Percentiles rank a stretch among this genome's conserved stretches.
These are phyloP conservation scores for Tilletia walkeri DNA, from an alignment of 1,284 basidiomycete genomes.

Conservation along the genomic window DNA sequence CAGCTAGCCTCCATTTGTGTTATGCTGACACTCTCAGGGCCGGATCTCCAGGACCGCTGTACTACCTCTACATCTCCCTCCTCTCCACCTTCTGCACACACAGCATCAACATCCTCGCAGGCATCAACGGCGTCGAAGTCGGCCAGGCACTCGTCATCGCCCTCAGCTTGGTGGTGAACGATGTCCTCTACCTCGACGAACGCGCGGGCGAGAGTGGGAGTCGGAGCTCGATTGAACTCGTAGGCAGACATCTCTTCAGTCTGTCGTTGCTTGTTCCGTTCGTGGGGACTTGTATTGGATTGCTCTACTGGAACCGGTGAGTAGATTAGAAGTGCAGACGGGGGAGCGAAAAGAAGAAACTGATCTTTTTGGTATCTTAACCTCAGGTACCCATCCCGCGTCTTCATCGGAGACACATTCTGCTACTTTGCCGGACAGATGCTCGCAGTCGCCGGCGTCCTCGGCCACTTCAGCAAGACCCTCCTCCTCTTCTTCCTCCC, in stretches of 20 bases:
- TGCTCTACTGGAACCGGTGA: constrained; percentile 58
- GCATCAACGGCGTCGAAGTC: constrained; percentile 89
- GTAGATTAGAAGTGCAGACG: background rate
- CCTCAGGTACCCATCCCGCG: constrained; percentile 84
- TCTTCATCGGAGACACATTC: constrained; percentile 93
- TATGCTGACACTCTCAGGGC: background rate
- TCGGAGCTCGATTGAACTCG: constrained; percentile 63
- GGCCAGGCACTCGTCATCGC: constrained; percentile 91
- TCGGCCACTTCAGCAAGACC: constrained; percentile 93
- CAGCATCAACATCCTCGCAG: constrained; percentile 97
- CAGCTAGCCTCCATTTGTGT: background rate
- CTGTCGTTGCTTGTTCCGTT: constrained; percentile 95
- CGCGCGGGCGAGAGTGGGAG: constrained; percentile 36
- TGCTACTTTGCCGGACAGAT: constrained; percentile 81
- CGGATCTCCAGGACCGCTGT: constrained; percentile 70
- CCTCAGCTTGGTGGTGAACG: constrained; percentile 83
- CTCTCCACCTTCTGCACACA: constrained; percentile 97
- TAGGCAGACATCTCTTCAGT: constrained; percentile 88
- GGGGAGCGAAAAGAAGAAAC: background rate
- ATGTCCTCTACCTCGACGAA: constrained; percentile 69
- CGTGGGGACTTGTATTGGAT: constrained; percentile 80
- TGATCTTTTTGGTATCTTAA: no score
- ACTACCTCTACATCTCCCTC: constrained; percentile 94
- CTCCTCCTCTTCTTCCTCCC: constrained; percentile 94
- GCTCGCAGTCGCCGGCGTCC: constrained; percentile 44